Percentiles rank a stretch among this genome's conserved stretches.
These are phyloP conservation scores for Neofusicoccum kwambonambiense DNA, from an alignment of 2,329 filamentous ascomycete genomes.

Conservation along the genomic window DNA sequence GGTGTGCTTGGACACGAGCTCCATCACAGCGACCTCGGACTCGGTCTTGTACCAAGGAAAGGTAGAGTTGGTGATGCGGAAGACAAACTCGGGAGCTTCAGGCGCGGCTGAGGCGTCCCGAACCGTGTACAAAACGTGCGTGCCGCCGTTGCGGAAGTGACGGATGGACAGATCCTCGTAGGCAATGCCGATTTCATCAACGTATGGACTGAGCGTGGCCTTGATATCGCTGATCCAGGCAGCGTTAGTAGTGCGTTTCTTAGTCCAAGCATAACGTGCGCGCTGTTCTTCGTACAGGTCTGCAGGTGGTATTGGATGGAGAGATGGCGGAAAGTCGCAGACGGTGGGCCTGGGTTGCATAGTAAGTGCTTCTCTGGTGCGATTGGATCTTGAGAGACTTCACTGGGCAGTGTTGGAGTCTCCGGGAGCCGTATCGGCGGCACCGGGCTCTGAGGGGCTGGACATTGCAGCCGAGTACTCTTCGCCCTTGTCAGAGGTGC, in stretches of 20 bases:
- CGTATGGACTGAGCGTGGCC: too few species aligned
- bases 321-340: too few species aligned
- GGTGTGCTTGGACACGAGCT: slow-evolving; percentile 22
- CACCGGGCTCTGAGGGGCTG: too few species aligned
- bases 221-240: too few species aligned
- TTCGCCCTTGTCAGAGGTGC: too few species aligned
- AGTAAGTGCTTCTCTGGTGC: too few species aligned
- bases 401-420: too few species aligned
- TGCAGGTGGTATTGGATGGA: too few species aligned
- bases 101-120: background rate
- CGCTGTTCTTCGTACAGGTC: background rate
- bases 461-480: too few species aligned
- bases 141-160: background rate
- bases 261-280: background rate
- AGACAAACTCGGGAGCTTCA: slow-evolving; percentile 24
- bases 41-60: slow-evolving; percentile 24
- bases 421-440: too few species aligned
- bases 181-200: background rate
- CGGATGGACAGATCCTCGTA: background rate
- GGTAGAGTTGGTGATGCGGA: slow-evolving; percentile 26
- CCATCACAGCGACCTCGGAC: slow-evolving; percentile 26
- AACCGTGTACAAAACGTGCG: background rate
- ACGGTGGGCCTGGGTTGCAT: too few species aligned
- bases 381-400: too few species aligned
- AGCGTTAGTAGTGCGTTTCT: background rate